Conservation (phyloP, 2,329 filamentous ascomycete genomes). For the Coniochaeta sp. region DNA sequence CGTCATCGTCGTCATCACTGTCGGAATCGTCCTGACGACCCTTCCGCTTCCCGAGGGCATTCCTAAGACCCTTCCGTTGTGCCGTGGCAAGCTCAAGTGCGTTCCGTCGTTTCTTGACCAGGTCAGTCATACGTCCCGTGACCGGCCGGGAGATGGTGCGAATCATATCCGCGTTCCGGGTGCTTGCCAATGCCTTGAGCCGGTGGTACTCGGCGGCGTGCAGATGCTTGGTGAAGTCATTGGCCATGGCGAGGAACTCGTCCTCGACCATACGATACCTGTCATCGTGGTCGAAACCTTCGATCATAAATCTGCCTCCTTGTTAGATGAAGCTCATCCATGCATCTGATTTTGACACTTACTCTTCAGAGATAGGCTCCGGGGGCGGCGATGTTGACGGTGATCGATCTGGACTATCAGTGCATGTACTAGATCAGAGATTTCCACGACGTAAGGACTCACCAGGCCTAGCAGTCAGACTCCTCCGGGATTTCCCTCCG, state of each 20-base stretch:
- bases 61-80: slow-evolving; percentile 23
- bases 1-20: slow-evolving; percentile 16
- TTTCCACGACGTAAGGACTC: background rate
- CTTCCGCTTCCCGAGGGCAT: slow-evolving; percentile 9
- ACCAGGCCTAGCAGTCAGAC: background rate
- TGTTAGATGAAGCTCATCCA: background rate
- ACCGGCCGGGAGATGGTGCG: slow-evolving; percentile 44
- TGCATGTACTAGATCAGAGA: background rate
- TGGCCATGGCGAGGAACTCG: slow-evolving; percentile 61
- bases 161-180: slow-evolving; percentile 45
- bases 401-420: slow-evolving; percentile 12
- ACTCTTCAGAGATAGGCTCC: slow-evolving; percentile 18
- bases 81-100: slow-evolving; percentile 24
- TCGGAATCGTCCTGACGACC: slow-evolving; percentile 9
- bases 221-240: slow-evolving; percentile 64
- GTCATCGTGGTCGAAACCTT: slow-evolving; percentile 61
- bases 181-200: slow-evolving; percentile 49
- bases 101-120: slow-evolving; percentile 25
- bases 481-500: background rate
- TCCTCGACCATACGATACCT: slow-evolving; percentile 78
- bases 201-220: slow-evolving; percentile 71
- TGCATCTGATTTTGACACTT: slow-evolving; percentile 1
- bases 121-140: slow-evolving; percentile 28
- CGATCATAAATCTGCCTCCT: slow-evolving; percentile 49
- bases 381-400: slow-evolving; percentile 23